Evolutionary conservation across 2,329 filamentous ascomycete species (phyloP), one percentile per base, ranked within the genome.

Genomic region (Venturia asperata): DNA sequence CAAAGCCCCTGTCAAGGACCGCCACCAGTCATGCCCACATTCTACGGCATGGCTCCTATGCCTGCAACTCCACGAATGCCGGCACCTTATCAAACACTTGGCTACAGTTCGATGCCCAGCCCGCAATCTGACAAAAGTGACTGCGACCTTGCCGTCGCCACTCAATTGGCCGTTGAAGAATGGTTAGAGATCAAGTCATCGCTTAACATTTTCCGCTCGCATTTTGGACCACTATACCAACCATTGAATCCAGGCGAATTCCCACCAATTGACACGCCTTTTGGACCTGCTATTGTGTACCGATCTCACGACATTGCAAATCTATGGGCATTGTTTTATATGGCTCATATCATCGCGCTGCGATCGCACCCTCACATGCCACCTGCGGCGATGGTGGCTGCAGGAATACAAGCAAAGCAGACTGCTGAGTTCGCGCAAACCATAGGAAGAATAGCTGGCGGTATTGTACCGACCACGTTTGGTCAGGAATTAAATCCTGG

Each of bases 281-380:
- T 97, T 72, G 93, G 94, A 0, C 83, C 85, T 2, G 88, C 90
- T 0, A 78, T 92, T 7, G 86, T 91, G 68, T 97, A 96, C 73
- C 85, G 90, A 39, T 93, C 90, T 1, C 93, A 91, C 74, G 87
- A 88, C n/a, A 89, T 97, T 68, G 90, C 90, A 2, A 88, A 90
- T 42, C 82, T 97, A 27, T 96, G 92, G 91, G 86, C 90, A 72
- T 88, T 92, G 68, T 92, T 90, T 74, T 89, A 96, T 75, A 90
- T 93, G 81, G 87, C 88, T 0, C 82, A 91, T 60, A 93, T 97
- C 66, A 83, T 92, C 64, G 82, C 94, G n/a, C 81, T 93, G 66
- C 84, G 94, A 42, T 82, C 87, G 0, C 92, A 97, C 70, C 94
- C 94, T 0, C 85, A 84, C 30, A 97, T 97, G 92, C 93, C 92